Evolutionary conservation across 2,329 filamentous ascomycete genomes (phyloP).

Genomic region (Elsinoe ampelina): DNA sequence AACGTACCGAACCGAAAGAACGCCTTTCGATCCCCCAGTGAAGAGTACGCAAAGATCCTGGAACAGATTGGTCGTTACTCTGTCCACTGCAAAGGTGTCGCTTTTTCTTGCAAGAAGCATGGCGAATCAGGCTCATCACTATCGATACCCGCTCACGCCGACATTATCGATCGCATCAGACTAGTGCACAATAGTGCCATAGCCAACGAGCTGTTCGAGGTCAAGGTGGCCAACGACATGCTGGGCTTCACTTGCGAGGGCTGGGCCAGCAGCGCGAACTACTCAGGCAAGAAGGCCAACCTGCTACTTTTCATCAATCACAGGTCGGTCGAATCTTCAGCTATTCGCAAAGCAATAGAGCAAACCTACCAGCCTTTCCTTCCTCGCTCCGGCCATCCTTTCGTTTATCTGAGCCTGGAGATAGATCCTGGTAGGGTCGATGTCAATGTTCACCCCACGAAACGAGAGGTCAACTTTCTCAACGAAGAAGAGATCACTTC

Average conservation of each 20-base stretch:
- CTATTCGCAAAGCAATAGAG: constrained; percentile 82
- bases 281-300: constrained; percentile 80
- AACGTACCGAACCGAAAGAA: constrained; percentile 81
- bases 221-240: constrained; percentile 60
- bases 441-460: constrained; percentile 96
- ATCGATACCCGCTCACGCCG: constrained; percentile 65
- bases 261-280: constrained; percentile 85
- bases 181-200: constrained; percentile 78
- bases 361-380: constrained; percentile 80
- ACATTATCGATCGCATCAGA: constrained; percentile 71
- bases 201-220: constrained; percentile 78
- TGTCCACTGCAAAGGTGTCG: constrained; percentile 81
- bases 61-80: constrained; percentile 91
- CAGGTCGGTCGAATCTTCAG: constrained; percentile 79
- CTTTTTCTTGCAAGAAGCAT: constrained; percentile 94
- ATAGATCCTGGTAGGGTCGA: constrained; percentile 89
- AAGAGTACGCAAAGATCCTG: constrained; percentile 96
- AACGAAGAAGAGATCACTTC: constrained; percentile 96
- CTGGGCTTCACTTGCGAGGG: constrained; percentile 79
- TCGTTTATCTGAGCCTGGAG: constrained; percentile 82
- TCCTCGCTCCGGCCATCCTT: constrained; percentile 89
- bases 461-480: constrained; percentile 91
- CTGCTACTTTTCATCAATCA: constrained; percentile 95
- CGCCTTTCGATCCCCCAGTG: constrained; percentile 82
- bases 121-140: constrained; percentile 78